Evolutionary conservation across 331 rosid genomes (phyloP), one percentile per base, ranked within the genome.

Genomic region (Spiraea crenata): DNA sequence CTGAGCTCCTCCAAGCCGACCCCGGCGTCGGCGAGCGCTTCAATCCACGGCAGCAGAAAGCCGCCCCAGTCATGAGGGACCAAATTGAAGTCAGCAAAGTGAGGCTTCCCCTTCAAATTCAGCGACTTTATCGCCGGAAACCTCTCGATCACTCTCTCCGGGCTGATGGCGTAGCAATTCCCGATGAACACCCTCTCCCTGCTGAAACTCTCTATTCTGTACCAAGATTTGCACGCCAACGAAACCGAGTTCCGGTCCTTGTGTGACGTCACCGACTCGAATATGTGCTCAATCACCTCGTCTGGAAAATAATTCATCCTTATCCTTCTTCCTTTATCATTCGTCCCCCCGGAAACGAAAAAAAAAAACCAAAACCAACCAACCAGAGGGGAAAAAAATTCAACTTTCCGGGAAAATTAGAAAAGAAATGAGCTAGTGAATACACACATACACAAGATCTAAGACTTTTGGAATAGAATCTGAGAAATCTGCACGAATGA

Each of bases 51-150:
- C 59, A 70, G 16, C 55, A 89, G 77, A 65, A 68, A 86, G 49
- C 95, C 97, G 9, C 99, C 97, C 97, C 99, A 95, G 9, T 75
- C 96, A 42, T 77, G 61, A 31, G 97, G 99, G 19, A 93, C 97
- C 90, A 91, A 71, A 85, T 88, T 91, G 82, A 93, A 93, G 83
- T 93, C 99, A 0, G 97, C 97, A 68, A 93, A 93, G 87, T 89
- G 99, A 67, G 99, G 99, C 57, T 89, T 95, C 7, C 99, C 99
- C 66, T 95, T 95, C 73, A 95, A 72, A 78, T 90, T 87, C 9
- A 95, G 70, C 17, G 96, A 81, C 60, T 82, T 89, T 2, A 95
- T 65, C 42, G 77, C 82, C 5, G 91, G 96, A 68, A 95, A 95
- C 77, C 96, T 86, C 13, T 49, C 72, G 49, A 91, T 73, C 78